Base-by-base conservation (phyloP, 768 basidiomycete species). In the Mycena capillaripes region DNA sequence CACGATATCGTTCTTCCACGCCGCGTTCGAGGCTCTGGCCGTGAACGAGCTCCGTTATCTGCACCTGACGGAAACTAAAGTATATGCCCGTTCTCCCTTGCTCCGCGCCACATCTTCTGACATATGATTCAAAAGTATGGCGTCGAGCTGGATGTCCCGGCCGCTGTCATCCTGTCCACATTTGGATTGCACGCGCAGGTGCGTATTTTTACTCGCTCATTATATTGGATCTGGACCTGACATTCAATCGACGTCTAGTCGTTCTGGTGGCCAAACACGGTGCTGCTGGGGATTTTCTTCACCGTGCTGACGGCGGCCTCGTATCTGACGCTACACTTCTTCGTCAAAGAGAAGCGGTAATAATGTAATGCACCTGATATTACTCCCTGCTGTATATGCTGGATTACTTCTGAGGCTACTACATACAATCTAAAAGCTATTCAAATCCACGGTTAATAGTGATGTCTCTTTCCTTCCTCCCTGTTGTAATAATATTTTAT, bases 201-300 rank as follows among this genome's bases (percentile, higher is more conserved):
- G 76, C 21, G 81, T 75, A 23, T 46, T 30, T 32, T 27, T 56
- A 19, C 83, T 17, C 80, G n/a, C 10, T 64, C 5, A 34, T 14
- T 10, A 38, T 38, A 10, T 38, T 38, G 38, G 16, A 11, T 11
- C 38, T 38, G 38, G 16, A 11, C 10, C 38, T 38, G 2, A 38
- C 38, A 16, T 38, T 10, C 38, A 10, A 16, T 38, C 11, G 11
- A 16, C 52, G 3, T 46, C 7, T 66, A 89, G 88, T 96, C 97
- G 0, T 99, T 97, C 87, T 99, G 98, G 98, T 99, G 95, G 95
- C 98, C 98, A 0, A 97, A 99, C 79, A 94, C 97, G 38, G 88
- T 92, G 0, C 83, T 97, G 0, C 87, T 99, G 7, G 93, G 87
- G 8, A 95, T 96, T 57, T 96, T 96, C 85, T 97, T 99, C 77